Evolutionary conservation across 140 eudicot genomes (phyloP).

Genomic region (Erigeron philadelphicus): DNA sequence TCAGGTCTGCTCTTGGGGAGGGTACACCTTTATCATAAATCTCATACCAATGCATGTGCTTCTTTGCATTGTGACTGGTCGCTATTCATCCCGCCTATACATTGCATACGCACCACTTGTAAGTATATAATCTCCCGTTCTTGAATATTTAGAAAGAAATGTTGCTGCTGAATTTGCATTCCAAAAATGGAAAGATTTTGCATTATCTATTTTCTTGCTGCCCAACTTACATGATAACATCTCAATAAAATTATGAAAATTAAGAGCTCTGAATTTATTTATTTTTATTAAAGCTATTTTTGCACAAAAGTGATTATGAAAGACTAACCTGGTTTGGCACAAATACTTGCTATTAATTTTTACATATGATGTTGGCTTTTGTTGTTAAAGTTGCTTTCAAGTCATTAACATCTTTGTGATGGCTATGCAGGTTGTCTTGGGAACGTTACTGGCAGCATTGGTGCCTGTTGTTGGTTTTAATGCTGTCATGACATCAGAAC

Average conservation of each 20-base stretch:
- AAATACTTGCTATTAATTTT: not conserved
- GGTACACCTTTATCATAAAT: conserved; percentile 94
- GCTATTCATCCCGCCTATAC: conserved; percentile 87
- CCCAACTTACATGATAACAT: not conserved
- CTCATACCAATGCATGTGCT: conserved; percentile 98
- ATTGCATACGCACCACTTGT: conserved; percentile 97
- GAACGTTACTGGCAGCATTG: conserved; percentile 88
- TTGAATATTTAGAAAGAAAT: not conserved
- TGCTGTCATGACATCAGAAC: conserved; percentile 98
- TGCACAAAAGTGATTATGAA: conserved; percentile 8
- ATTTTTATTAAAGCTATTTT: not conserved
- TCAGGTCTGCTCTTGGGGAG: conserved; percentile 99
- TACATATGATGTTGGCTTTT: conserved; percentile 4
- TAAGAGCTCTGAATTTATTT: not conserved
- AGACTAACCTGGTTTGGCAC: conserved; percentile 5
- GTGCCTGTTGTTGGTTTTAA: conserved; percentile 99
- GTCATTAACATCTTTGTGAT: conserved; percentile 14
- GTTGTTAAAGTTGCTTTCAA: conserved; percentile 12
- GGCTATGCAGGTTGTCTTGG: conserved; percentile 73
- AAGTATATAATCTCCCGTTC: conserved; percentile 29
- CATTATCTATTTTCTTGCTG: not conserved
- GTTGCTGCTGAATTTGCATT: not conserved
- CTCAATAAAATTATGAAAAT: not conserved
- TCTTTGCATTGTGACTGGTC: conserved; percentile 94
- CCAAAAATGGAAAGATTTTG: not conserved